phyloP scores from a whole-genome alignment of 352 stramenopile species.

The Elongisporangium prolatum region DNA sequence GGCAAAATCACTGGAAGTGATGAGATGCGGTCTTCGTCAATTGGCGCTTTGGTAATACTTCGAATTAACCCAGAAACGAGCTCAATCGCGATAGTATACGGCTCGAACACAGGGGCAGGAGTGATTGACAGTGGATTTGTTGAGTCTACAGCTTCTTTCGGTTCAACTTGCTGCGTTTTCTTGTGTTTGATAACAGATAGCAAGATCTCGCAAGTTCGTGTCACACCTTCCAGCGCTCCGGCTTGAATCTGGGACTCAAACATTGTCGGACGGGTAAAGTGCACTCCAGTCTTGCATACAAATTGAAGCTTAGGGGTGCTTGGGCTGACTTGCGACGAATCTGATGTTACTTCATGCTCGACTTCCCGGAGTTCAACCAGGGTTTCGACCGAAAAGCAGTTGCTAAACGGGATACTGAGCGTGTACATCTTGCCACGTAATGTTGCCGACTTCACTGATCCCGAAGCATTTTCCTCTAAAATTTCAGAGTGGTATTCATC shows the following conservation, averaged over 20 bases:
- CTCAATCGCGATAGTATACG: slow-evolving; percentile 46
- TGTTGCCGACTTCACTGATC: slow-evolving; percentile 22
- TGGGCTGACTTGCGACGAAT: neutral
- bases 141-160: neutral
- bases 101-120: slow-evolving; percentile 1
- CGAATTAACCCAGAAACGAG: slow-evolving; percentile 44
- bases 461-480: slow-evolving; percentile 23
- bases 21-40: slow-evolving; percentile 19
- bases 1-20: slow-evolving; percentile 37
- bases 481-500: slow-evolving; percentile 55
- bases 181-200: slow-evolving; percentile 13
- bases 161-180: slow-evolving; percentile 1
- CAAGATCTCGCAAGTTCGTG: slow-evolving; percentile 12
- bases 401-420: slow-evolving; percentile 57
- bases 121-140: neutral
- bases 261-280: slow-evolving; percentile 25
- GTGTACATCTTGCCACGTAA: slow-evolving; percentile 62
- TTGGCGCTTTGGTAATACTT: slow-evolving; percentile 22
- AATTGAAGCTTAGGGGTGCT: slow-evolving; percentile 13
- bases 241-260: slow-evolving; percentile 22
- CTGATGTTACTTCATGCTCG: slow-evolving; percentile 7
- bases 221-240: slow-evolving; percentile 23
- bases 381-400: slow-evolving; percentile 60
- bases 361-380: slow-evolving; percentile 43
- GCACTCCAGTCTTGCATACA: slow-evolving; percentile 17